A percentile compares a stretch with the other conserved stretches of the same genome.
These are phyloP conservation scores for Eragrostis tef DNA, from an alignment of 202 grass and related monocot species.

Conservation along the genomic window DNA sequence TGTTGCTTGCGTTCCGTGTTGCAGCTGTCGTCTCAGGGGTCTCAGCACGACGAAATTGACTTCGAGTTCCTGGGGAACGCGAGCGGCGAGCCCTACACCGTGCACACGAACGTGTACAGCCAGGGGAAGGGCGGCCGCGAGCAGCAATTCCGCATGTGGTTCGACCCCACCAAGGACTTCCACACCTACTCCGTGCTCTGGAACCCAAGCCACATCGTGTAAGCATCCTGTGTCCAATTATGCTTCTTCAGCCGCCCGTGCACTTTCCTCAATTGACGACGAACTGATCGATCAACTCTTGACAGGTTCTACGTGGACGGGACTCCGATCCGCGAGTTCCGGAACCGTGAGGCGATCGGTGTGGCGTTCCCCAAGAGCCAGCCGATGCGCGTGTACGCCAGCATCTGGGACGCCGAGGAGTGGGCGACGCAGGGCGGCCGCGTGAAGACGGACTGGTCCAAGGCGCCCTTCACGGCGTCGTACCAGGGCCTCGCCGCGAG, in stretches of 20 bases:
- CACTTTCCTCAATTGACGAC: too few relatives aligned
- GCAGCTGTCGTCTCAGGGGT: slow-evolving; percentile 75
- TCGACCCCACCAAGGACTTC: slow-evolving; percentile 75
- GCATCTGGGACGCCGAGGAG: slow-evolving; percentile 76
- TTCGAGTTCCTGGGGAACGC: slow-evolving; percentile 79
- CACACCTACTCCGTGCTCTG: slow-evolving; percentile 77
- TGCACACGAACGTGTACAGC: slow-evolving; percentile 83
- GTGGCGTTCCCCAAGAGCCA: slow-evolving; percentile 60
- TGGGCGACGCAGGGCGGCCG: slow-evolving; percentile 80
- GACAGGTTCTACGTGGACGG: slow-evolving; percentile 74
- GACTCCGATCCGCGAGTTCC: slow-evolving; percentile 67
- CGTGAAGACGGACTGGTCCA: slow-evolving; percentile 75
- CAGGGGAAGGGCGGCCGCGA: slow-evolving; percentile 69
- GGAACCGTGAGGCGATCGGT: slow-evolving; percentile 44
- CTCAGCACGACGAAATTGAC: slow-evolving; percentile 77
- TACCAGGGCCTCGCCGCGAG: slow-evolving; percentile 34
- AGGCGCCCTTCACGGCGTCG: slow-evolving; percentile 61
- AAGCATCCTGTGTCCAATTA: too few relatives aligned
- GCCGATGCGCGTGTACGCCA: slow-evolving; percentile 70
- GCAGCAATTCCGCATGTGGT: slow-evolving; percentile 85
- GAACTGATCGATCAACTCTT: too few relatives aligned
- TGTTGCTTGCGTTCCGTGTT: not conserved
- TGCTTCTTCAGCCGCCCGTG: too few relatives aligned
- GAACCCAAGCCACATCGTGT: slow-evolving; percentile 67
- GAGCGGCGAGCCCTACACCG: slow-evolving; percentile 63